phyloP scores from a whole-genome alignment of 2,329 filamentous ascomycete species.

The Calonectria honghensis region DNA sequence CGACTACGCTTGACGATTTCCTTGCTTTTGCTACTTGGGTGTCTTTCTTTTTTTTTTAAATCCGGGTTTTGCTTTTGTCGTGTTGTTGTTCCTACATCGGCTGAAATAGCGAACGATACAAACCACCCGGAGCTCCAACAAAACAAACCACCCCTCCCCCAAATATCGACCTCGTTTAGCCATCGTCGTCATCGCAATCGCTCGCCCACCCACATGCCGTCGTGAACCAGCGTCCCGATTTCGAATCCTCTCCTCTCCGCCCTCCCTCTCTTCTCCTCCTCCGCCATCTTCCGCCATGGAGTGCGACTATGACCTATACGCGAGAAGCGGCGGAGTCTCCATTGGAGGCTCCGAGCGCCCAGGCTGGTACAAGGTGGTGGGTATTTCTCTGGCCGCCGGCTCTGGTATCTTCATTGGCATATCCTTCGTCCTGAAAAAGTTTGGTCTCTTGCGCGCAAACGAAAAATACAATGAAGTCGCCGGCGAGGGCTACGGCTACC shows the following conservation, averaged over 20 bases:
- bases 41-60: neutral
- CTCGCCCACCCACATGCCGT: slow-evolving; percentile 52
- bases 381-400: slow-evolving; percentile 88
- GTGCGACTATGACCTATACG: slow-evolving; percentile 50
- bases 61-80: slow-evolving; percentile 7
- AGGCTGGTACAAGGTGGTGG: slow-evolving; percentile 85
- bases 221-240: slow-evolving; percentile 45
- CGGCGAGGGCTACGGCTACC: slow-evolving; percentile 96
- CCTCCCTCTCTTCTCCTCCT: slow-evolving; percentile 30
- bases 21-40: slow-evolving; percentile 1
- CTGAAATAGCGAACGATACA: neutral
- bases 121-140: neutral
- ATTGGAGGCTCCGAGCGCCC: slow-evolving; percentile 61
- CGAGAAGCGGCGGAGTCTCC: slow-evolving; percentile 47
- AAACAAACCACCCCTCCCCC: slow-evolving; percentile 12
- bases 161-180: neutral
- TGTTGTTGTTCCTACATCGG: slow-evolving; percentile 22
- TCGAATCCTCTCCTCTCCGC: slow-evolving; percentile 35
- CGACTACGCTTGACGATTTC: slow-evolving; percentile 9
- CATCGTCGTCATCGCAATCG: slow-evolving; percentile 50
- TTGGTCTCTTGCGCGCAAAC: slow-evolving; percentile 92
- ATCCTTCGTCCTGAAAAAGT: slow-evolving; percentile 97
- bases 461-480: slow-evolving; percentile 97
- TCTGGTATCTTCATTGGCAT: slow-evolving; percentile 95
- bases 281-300: slow-evolving; percentile 42